Conservation (phyloP, 1,284 basidiomycete species). For the Testicularia cyperi region DNA sequence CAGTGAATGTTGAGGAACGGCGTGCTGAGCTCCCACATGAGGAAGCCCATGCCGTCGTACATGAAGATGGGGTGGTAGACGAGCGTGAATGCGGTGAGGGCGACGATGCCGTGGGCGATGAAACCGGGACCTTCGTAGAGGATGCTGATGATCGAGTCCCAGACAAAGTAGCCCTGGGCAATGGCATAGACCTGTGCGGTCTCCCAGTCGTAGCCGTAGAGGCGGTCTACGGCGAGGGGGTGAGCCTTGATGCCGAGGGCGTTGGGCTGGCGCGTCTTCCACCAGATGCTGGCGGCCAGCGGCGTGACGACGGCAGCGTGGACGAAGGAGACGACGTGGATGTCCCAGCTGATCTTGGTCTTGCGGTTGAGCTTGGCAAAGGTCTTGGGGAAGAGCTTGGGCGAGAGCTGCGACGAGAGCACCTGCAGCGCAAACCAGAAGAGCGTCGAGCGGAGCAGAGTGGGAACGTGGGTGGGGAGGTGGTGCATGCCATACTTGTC, state of each 20-base stretch:
- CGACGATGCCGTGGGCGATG: constrained; percentile 60
- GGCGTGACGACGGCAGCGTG: constrained; percentile 52
- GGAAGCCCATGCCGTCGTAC: constrained; percentile 59
- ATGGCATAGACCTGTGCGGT: constrained; percentile 50
- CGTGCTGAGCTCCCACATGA: constrained; percentile 60
- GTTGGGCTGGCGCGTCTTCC: constrained; percentile 34
- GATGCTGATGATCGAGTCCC: constrained; percentile 58
- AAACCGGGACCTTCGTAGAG: constrained; percentile 60
- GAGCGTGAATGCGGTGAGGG: constrained; percentile 52
- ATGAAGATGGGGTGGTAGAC: constrained; percentile 60
- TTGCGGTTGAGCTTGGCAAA: constrained; percentile 47
- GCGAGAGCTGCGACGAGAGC: constrained; percentile 50
- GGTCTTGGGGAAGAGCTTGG: constrained; percentile 50
- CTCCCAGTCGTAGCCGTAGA: constrained; percentile 55
- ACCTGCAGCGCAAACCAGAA: constrained; percentile 56
- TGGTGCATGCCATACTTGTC: constrained; percentile 44
- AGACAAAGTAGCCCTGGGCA: constrained; percentile 54
- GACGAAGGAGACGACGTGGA: constrained; percentile 58
- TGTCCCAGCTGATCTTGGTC: constrained; percentile 59
- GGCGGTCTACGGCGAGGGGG: constrained; percentile 37
- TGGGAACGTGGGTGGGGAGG: constrained; percentile 48
- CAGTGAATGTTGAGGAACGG: constrained; percentile 62
- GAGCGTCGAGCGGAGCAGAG: constrained; percentile 48
- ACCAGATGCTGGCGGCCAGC: constrained; percentile 41
- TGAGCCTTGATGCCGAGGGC: constrained; percentile 26